Evolutionary conservation across 306 rosid genomes (phyloP), one percentile per base, ranked within the genome.

Genomic region (Quercus ilex): DNA sequence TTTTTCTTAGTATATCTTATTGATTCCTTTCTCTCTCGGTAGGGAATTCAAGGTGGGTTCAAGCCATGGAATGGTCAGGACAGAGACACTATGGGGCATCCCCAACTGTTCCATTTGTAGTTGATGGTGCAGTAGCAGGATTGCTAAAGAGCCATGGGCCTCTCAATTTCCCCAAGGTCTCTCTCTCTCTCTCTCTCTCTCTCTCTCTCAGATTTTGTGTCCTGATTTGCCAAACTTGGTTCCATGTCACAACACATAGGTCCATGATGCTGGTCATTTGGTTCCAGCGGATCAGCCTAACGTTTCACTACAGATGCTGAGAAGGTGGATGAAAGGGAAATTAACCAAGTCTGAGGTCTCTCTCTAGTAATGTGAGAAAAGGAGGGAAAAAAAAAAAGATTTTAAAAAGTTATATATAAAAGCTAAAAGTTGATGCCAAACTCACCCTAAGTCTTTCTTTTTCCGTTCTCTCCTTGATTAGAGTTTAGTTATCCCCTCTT

Each of bases 271-370:
- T 57, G 98, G 98, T 79, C 97, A 92, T 77, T 84, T 94, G 96
- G 97, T 94, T 72, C 98, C 96, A 31, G 88, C 92, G 98, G 97
- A 94, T 87, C 98, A 94, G 88, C 96, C 97, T 59, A 83, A 92
- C 79, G 96, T 90, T 25, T 90, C 97, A 62, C 74, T 92, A 46
- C 74, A 91, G 67, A 94, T 94, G 98, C 79, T 94, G 57, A 86
- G 75, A 58, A 84, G 69, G 68, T 94, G 97, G 98, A 90, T 86
- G 91, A 91, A 89, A 80, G 97, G 94, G 31, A 92, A 87, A 79
- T 80, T 91, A 73, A n/a, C 75, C 15, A 62, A 13, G 33, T 69
- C 75, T n/a, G n/a, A n/a, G n/a, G n/a, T n/a, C n/a, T n/a, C 90
- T 25, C 89, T 92, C 52, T 73, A 80, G 33, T 87, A 82, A 87